Evolutionary conservation across 2,329 filamentous ascomycete species (phyloP).

Genomic region (Fusarium nelsonii): DNA sequence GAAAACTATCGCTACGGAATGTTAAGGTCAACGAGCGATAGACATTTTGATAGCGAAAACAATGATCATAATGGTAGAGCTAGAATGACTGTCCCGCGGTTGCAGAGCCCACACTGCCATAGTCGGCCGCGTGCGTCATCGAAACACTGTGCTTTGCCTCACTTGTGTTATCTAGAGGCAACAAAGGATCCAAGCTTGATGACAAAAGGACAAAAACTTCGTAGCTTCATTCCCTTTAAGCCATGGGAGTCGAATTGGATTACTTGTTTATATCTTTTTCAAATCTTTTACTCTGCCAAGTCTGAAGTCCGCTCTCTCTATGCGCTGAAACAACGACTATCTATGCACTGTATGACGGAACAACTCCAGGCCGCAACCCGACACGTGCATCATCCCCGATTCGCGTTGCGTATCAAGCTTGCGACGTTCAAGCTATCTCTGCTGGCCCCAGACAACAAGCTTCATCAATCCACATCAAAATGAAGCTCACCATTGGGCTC

Average conservation of each 20-base stretch:
- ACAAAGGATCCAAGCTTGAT: neutral
- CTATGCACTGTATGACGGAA: conserved; percentile 49
- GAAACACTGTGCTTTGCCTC: neutral
- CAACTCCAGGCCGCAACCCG: conserved; percentile 48
- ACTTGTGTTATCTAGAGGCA: neutral
- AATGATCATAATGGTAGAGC: conserved; percentile 7
- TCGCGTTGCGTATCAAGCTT: conserved; percentile 45
- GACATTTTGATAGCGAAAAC: conserved; percentile 41
- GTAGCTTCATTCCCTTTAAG: too few species aligned
- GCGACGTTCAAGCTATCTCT: conserved; percentile 52
- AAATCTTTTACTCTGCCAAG: too few species aligned
- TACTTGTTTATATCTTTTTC: neutral
- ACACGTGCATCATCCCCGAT: conserved; percentile 46
- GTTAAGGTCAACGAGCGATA: conserved; percentile 25
- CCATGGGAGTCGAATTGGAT: too few species aligned
- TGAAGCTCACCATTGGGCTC: conserved; percentile 60
- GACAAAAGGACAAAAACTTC: too few species aligned
- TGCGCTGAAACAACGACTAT: neutral
- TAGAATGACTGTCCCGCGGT: conserved; percentile 16
- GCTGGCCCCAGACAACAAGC: conserved; percentile 46
- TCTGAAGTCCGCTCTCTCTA: too few species aligned
- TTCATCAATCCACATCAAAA: conserved; percentile 53
- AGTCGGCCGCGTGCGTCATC: neutral
- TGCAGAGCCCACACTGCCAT: conserved; percentile 4
- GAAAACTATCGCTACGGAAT: conserved; percentile 7